Percentiles rank a stretch among this genome's conserved stretches.
phyloP scores from a whole-genome alignment of 371 early-diverging fungal genomes.

The Enterocytospora artemiae region DNA sequence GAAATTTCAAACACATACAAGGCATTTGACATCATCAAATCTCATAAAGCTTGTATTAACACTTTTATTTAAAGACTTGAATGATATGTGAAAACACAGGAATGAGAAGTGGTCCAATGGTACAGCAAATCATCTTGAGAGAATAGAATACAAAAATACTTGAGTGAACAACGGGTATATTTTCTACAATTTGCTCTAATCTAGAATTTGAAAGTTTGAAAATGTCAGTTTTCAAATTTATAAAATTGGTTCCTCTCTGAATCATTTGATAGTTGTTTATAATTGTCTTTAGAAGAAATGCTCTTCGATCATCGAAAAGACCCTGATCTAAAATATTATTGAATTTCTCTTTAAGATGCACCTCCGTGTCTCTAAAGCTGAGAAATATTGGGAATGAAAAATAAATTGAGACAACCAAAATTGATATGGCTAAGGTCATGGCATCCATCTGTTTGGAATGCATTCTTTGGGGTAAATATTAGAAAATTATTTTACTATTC shows the following conservation, averaged over 20 bases:
- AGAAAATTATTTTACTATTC: too few relatives aligned
- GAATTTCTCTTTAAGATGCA: not conserved
- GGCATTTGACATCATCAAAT: not conserved
- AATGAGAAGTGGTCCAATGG: not conserved
- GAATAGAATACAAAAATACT: not conserved
- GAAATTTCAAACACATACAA: not conserved
- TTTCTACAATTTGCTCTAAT: not conserved
- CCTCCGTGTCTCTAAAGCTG: not conserved
- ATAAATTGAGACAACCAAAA: too few relatives aligned
- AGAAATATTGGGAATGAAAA: too few relatives aligned
- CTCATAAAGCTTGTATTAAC: not conserved
- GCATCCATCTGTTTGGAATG: too few relatives aligned
- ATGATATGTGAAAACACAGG: not conserved
- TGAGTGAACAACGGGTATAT: not conserved
- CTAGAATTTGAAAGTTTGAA: not conserved
- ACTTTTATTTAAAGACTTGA: not conserved
- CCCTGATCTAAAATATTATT: not conserved
- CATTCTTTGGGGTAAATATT: too few relatives aligned
- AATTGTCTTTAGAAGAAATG: not conserved
- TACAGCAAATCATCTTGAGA: not conserved
- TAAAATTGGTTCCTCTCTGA: not conserved
- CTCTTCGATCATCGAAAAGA: not conserved
- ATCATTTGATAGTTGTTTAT: conserved; percentile 1
- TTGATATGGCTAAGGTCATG: too few relatives aligned
- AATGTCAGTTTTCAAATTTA: not conserved